phyloP scores from a whole-genome alignment of 495 filamentous ascomycete species.

The Wilcoxina mikolae region DNA sequence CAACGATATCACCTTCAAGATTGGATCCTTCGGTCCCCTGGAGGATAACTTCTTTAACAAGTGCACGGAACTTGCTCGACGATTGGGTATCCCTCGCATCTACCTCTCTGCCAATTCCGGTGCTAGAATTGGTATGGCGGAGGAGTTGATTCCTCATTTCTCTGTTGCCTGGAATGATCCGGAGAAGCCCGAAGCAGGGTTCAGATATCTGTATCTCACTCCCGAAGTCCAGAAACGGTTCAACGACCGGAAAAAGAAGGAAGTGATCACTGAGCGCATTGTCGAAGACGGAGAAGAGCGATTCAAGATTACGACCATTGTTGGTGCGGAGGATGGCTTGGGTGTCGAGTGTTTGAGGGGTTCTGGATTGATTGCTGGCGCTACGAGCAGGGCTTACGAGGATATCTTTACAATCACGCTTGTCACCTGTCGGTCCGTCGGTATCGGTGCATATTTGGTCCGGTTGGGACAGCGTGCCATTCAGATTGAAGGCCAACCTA shows the following conservation, averaged over 20 bases:
- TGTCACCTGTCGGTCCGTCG: conserved; percentile 92
- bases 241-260: conserved; percentile 61
- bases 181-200: conserved; percentile 70
- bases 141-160: conserved; percentile 94
- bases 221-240: conserved; percentile 76
- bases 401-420: conserved; percentile 98
- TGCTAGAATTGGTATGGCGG: conserved; percentile 91
- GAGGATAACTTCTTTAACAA: conserved; percentile 99
- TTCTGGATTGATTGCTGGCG: conserved; percentile 94
- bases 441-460: conserved; percentile 96
- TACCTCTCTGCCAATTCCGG: conserved; percentile 99
- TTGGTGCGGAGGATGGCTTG: conserved; percentile 88
- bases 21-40: conserved; percentile 87
- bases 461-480: conserved; percentile 95
- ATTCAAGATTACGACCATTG: conserved; percentile 84
- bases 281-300: conserved; percentile 76
- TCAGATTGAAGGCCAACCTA: conserved; percentile 96
- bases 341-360: conserved; percentile 96
- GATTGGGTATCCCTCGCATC: conserved; percentile 86
- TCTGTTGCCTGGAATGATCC: conserved; percentile 89
- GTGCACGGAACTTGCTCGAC: conserved; percentile 88
- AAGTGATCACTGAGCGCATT: conserved; percentile 79
- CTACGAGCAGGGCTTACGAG: conserved; percentile 90
- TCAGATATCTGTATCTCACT: conserved; percentile 96
- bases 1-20: conserved; percentile 99